Conservation (phyloP, 2,329 filamentous ascomycete genomes). For the Alternaria gaisen region DNA sequence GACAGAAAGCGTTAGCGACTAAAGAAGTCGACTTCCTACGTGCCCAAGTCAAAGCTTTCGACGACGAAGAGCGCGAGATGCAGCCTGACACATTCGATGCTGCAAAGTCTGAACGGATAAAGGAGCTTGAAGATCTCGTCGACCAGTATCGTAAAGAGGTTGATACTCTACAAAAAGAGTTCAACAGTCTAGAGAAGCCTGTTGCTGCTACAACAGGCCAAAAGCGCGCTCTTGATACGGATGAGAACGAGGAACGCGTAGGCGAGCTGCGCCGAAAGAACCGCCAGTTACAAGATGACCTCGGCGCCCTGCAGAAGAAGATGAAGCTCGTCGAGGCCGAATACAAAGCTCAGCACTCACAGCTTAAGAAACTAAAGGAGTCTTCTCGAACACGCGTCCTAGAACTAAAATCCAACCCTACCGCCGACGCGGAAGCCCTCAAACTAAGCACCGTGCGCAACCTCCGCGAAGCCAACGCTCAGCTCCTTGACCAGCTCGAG, state of each 20-base stretch:
- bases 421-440: constrained; percentile 82
- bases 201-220: constrained; percentile 57
- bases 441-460: constrained; percentile 81
- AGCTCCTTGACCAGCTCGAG: constrained; percentile 77
- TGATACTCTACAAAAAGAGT: constrained; percentile 74
- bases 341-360: constrained; percentile 74
- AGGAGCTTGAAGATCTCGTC: constrained; percentile 84
- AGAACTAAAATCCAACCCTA: constrained; percentile 90
- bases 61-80: constrained; percentile 87
- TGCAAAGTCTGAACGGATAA: constrained; percentile 75
- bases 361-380: constrained; percentile 73
- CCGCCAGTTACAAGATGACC: constrained; percentile 81
- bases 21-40: constrained; percentile 96
- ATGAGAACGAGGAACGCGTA: constrained; percentile 72
- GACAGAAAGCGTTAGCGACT: constrained; percentile 82
- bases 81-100: constrained; percentile 81
- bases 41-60: constrained; percentile 85
- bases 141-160: constrained; percentile 87
- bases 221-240: constrained; percentile 70
- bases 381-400: constrained; percentile 82
- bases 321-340: constrained; percentile 78
- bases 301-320: constrained; percentile 74
- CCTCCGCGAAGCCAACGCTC: constrained; percentile 83
- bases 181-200: constrained; percentile 71
- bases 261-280: constrained; percentile 89